Base-by-base conservation (phyloP, 371 early-diverging fungal species). In the Rhizopus delemar region DNA sequence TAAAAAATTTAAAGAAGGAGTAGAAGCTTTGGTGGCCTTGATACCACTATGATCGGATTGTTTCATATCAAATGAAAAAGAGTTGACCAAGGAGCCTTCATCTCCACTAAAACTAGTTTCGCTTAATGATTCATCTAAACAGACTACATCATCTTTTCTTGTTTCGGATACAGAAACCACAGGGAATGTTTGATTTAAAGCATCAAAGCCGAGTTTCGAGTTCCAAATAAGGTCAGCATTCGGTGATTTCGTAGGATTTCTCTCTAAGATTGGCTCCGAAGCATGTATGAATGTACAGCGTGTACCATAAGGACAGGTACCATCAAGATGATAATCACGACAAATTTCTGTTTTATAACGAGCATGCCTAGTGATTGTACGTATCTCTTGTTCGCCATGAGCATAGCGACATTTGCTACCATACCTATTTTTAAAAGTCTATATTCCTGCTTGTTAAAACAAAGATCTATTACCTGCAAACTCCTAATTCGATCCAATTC, bases 361-460 rank as follows among this genome's bases (percentile, higher is more conserved):
- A 29, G 93, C 95, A 71, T 98, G 99, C 48, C 97, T 88, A 41
- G 83, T 79, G 2, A 93, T 87, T 9, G 73, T 65, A 8, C 97
- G 85, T 33, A 98, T 81, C 73, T 99, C 98, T 31, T 56, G 48
- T 12, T 65, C 59, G n/a, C 88, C 86, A 73, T 99, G 99, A 6
- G 97, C 98, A 85, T 97, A 99, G 65, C 96, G 94, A 74, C 99
- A 99, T 75, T 92, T 92, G 28, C 80, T 84, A 5, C 92, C 95
- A 75, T 97, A 99, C 60, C 87, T 85, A 46, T 7, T 43, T 43
- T 6, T 13, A 35, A 35, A 41, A 41, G 33, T 38, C 35, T 41
- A 15, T 51, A 39, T 6, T 36, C 22, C 28, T 38, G 31, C 11
- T 41, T 31, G 6, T 41, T 35, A 16, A 31, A n/a, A 34, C 49